Conservation (phyloP, 1,139 yeast species). For the Pichia cactophila region DNA sequence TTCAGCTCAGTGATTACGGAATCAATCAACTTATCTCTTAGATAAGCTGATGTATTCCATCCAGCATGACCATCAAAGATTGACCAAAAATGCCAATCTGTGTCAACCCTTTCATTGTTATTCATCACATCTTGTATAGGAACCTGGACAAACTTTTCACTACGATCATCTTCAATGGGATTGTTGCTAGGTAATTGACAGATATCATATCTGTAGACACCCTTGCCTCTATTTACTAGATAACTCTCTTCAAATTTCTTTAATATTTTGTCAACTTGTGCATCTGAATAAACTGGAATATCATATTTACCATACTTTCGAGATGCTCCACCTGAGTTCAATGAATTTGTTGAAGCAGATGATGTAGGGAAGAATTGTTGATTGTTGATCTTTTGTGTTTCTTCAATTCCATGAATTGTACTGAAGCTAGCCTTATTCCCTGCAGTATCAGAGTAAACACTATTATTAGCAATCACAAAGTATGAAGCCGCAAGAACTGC, state of each 20-base stretch:
- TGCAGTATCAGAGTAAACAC: slow-evolving; percentile 23
- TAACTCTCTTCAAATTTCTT: slow-evolving; percentile 77
- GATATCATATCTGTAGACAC: slow-evolving; percentile 87
- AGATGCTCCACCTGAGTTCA: slow-evolving; percentile 33
- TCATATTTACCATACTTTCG: slow-evolving; percentile 33
- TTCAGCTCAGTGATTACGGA: slow-evolving; percentile 75
- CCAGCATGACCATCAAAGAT: slow-evolving; percentile 98
- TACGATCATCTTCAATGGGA: slow-evolving; percentile 91
- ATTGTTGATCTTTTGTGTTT: slow-evolving; percentile 6
- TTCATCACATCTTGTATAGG: slow-evolving; percentile 51
- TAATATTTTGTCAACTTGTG: slow-evolving; percentile 63
- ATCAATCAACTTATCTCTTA: slow-evolving; percentile 70
- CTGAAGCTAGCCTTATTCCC: slow-evolving; percentile 12
- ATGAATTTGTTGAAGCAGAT: slow-evolving; percentile 34
- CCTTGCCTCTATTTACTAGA: slow-evolving; percentile 73
- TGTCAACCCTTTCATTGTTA: slow-evolving; percentile 44
- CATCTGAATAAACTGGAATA: slow-evolving; percentile 48
- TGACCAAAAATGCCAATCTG: slow-evolving; percentile 95
- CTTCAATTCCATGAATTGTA: not conserved
- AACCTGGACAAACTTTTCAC: slow-evolving; percentile 79
- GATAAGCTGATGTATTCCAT: slow-evolving; percentile 81
- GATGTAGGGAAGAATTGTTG: slow-evolving; percentile 30
- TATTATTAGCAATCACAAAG: slow-evolving; percentile 27
- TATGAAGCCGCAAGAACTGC: slow-evolving; percentile 31
- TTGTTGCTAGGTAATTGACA: slow-evolving; percentile 86